Evolutionary conservation across 2,329 filamentous ascomycete species (phyloP).

Genomic region (Parasarocladium wereldwijsianum): DNA sequence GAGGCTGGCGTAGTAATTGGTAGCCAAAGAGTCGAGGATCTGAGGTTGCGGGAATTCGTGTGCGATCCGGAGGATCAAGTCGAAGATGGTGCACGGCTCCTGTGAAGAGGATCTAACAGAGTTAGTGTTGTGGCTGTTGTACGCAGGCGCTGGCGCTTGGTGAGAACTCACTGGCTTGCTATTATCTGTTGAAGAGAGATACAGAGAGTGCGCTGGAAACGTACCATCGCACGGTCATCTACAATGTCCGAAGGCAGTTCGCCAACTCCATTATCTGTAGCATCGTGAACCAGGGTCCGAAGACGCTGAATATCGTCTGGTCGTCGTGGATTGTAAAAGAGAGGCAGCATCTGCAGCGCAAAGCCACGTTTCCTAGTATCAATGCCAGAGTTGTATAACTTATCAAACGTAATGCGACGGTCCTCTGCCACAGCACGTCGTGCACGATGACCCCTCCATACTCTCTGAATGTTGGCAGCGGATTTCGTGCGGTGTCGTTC

Average conservation of each 20-base stretch:
- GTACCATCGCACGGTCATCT: too few species aligned
- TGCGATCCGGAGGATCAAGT: slow-evolving; percentile 18
- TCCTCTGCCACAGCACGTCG: slow-evolving; percentile 41
- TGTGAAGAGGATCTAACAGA: neutral
- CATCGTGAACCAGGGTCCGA: neutral
- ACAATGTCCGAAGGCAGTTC: too few species aligned
- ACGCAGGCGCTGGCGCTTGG: neutral
- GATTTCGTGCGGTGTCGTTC: slow-evolving; percentile 68
- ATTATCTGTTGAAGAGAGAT: neutral
- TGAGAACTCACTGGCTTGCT: neutral
- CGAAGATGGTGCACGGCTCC: slow-evolving; percentile 17
- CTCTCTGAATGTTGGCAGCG: slow-evolving; percentile 57
- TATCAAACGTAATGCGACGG: slow-evolving; percentile 50
- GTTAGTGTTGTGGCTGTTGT: neutral
- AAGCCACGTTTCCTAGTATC: slow-evolving; percentile 16
- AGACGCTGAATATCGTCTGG: slow-evolving; percentile 34
- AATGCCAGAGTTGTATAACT: slow-evolving; percentile 27
- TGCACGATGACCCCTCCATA: slow-evolving; percentile 64
- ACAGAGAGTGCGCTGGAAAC: neutral
- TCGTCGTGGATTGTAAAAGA: slow-evolving; percentile 29
- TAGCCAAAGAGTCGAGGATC: slow-evolving; percentile 12
- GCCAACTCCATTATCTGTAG: slow-evolving; percentile 19
- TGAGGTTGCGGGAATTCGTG: slow-evolving; percentile 9
- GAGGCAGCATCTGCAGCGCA: slow-evolving; percentile 32
- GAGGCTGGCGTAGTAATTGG: slow-evolving; percentile 25